Percentiles rank a stretch among this genome's conserved stretches.
Conservation (phyloP, 2,329 filamentous ascomycete genomes). For the Stagonosporopsis chrysanthemi region DNA sequence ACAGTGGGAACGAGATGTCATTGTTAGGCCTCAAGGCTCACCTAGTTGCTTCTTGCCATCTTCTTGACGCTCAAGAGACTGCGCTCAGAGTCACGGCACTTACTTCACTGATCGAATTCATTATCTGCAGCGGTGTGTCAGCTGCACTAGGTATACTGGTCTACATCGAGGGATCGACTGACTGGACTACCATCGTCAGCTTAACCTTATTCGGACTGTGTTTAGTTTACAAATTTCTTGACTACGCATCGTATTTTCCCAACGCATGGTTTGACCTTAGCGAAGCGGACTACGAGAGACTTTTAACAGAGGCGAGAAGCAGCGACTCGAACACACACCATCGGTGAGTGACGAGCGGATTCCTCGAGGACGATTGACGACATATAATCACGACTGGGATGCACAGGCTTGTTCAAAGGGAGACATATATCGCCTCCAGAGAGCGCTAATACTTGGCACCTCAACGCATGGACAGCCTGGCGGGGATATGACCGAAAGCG, state of each 20-base stretch:
- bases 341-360: neutral
- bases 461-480: neutral
- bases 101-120: slow-evolving; percentile 4
- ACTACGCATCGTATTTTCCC: slow-evolving; percentile 1
- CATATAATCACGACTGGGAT: too few species aligned
- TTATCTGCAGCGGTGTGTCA: neutral
- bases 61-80: slow-evolving; percentile 4
- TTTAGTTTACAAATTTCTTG: neutral
- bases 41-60: neutral
- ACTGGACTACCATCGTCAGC: slow-evolving; percentile 6
- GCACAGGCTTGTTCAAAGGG: too few species aligned
- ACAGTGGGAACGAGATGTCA: neutral
- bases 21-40: slow-evolving; percentile 6
- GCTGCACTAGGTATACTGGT: slow-evolving; percentile 9
- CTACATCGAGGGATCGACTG: slow-evolving; percentile 2
- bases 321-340: neutral
- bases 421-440: neutral
- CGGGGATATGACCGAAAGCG: neutral
- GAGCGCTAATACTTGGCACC: neutral
- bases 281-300: slow-evolving; percentile 7
- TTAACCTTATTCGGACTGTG: neutral
- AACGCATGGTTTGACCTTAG: slow-evolving; percentile 5
- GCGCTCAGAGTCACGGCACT: slow-evolving; percentile 5
- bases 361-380: neutral
- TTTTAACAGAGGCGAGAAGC: slow-evolving; percentile 1